Conservation (phyloP, 306 rosid species). For the Prinsepia uniflora region DNA sequence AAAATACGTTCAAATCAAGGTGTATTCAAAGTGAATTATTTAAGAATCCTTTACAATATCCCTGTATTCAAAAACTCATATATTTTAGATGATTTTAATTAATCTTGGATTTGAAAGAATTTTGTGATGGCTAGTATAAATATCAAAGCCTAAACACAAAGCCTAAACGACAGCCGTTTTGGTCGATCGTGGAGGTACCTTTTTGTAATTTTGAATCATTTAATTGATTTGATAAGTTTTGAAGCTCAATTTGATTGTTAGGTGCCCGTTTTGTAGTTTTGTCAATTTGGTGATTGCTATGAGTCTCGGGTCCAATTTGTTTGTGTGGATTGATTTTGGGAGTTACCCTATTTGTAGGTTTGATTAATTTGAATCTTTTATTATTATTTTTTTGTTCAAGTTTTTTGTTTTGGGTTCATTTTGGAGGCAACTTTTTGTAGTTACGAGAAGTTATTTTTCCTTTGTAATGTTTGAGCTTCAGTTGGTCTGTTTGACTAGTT, state of each 20-base stretch:
- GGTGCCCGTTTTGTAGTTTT: slow-evolving; percentile 32
- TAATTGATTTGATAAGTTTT: slow-evolving; percentile 13
- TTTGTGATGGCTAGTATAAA: too few species aligned
- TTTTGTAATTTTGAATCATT: slow-evolving; percentile 11
- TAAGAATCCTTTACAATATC: too few species aligned
- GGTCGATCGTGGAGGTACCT: slow-evolving; percentile 92
- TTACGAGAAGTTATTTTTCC: slow-evolving; percentile 8
- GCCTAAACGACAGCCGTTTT: slow-evolving; percentile 55
- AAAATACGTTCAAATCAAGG: too few species aligned
- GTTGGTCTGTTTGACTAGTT: slow-evolving; percentile 29
- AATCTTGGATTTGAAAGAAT: too few species aligned
- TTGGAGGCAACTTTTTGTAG: not conserved
- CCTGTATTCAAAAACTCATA: too few species aligned
- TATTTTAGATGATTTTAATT: too few species aligned
- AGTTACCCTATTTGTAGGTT: not conserved
- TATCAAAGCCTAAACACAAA: too few species aligned
- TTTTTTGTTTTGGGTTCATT: not conserved
- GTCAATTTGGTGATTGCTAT: slow-evolving; percentile 12
- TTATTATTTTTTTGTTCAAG: not conserved
- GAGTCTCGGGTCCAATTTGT: not conserved
- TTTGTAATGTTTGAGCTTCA: not conserved
- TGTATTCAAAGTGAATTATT: too few species aligned
- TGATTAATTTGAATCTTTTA: slow-evolving; percentile 15
- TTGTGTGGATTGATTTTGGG: slow-evolving; percentile 1
- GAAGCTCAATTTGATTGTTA: slow-evolving; percentile 30